These are phyloP conservation scores for Ceratopteris richardii DNA, from an alignment of 75 land plant species.

Conservation along the genomic window DNA sequence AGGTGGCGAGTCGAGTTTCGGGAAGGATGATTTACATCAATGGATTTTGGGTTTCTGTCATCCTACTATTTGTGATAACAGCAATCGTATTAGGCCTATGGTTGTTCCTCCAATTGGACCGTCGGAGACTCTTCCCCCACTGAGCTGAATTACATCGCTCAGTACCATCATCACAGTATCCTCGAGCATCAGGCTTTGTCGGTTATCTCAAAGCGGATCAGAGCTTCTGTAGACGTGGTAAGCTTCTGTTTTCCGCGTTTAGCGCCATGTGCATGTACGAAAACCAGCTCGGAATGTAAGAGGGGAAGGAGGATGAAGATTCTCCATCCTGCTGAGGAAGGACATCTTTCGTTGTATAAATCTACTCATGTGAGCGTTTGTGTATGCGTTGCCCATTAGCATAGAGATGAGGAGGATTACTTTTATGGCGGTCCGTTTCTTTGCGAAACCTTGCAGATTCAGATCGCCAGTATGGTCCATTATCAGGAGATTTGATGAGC, in stretches of 20 bases:
- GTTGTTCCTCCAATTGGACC: too few species aligned
- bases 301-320: not conserved
- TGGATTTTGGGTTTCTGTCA: too few species aligned
- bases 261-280: not conserved
- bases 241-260: not conserved
- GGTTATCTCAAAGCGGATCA: constrained; percentile 48
- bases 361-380: not conserved
- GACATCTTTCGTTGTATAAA: not conserved
- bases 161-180: constrained; percentile 43
- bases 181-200: constrained; percentile 50
- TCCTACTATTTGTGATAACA: too few species aligned
- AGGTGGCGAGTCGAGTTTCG: too few species aligned
- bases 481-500: constrained; percentile 74
- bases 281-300: not conserved
- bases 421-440: not conserved
- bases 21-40: too few species aligned
- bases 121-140: too few species aligned
- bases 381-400: not conserved
- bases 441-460: constrained; percentile 6
- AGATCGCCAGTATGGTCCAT: constrained; percentile 63
- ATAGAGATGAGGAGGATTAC: not conserved
- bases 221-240: constrained; percentile 60
- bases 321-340: not conserved
- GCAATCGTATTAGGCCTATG: too few species aligned
- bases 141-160: not conserved